Conservation (phyloP, 2,329 filamentous ascomycete species). For the Tolypocladium tropicale region DNA sequence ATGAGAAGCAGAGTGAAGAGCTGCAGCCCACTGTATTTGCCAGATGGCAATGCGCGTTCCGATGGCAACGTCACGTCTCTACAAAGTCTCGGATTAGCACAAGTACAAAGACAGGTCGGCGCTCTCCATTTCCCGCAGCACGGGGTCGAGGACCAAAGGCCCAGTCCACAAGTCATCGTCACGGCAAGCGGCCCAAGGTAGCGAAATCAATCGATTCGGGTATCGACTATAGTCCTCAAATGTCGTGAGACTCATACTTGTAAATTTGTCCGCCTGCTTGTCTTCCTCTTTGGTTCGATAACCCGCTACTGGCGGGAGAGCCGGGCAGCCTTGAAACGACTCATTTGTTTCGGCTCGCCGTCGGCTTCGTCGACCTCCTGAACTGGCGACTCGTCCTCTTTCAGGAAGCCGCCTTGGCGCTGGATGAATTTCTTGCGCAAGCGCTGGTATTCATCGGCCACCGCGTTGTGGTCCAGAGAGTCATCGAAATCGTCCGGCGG, state of each 20-base stretch:
- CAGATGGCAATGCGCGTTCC: constrained; percentile 26
- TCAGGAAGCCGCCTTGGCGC: constrained; percentile 70
- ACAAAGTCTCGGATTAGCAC: not conserved
- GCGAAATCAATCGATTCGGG: constrained; percentile 17
- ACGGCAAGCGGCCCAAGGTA: constrained; percentile 9
- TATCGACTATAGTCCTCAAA: constrained; percentile 10
- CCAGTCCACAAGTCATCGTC: not conserved
- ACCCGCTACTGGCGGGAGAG: constrained; percentile 39
- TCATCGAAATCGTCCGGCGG: constrained; percentile 59
- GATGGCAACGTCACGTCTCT: not conserved
- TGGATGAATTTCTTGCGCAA: constrained; percentile 76
- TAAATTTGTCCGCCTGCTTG: not conserved
- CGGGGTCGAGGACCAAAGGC: not conserved
- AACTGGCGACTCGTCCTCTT: constrained; percentile 56
- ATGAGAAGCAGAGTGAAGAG: constrained; percentile 41
- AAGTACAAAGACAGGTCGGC: not conserved
- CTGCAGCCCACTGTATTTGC: constrained; percentile 47
- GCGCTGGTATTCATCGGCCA: constrained; percentile 73
- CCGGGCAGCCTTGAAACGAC: constrained; percentile 64
- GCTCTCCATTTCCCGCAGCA: not conserved
- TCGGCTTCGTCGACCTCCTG: constrained; percentile 59
- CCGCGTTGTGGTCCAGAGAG: constrained; percentile 60
- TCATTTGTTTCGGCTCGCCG: constrained; percentile 52
- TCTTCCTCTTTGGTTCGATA: constrained; percentile 6
- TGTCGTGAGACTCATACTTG: not conserved